Percentiles rank a stretch among this genome's conserved stretches.
Evolutionary conservation across 1,139 yeast genomes (phyloP).

Genomic region (Debaryomycetaceae sp.): DNA sequence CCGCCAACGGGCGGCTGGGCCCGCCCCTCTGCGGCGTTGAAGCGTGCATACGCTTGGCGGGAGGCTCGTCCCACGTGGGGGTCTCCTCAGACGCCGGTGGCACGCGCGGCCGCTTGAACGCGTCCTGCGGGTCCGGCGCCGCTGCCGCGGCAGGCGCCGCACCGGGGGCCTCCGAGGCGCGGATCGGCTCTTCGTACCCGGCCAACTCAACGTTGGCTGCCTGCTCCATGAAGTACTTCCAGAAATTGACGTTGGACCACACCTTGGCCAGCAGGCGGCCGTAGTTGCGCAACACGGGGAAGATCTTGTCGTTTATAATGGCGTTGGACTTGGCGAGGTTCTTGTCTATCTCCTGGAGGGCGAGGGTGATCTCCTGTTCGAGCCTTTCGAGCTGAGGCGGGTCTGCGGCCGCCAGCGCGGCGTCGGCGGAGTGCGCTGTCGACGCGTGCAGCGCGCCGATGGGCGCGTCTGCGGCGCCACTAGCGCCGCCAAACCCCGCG

Average conservation of each 20-base stretch:
- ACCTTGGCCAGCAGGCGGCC: conserved; percentile 51
- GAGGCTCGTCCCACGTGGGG: conserved; percentile 41
- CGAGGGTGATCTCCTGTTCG: conserved; percentile 78
- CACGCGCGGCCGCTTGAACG: too few relatives aligned
- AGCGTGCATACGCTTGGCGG: conserved; percentile 20
- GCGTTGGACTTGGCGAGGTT: conserved; percentile 63
- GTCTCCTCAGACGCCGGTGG: too few relatives aligned
- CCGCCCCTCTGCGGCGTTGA: conserved; percentile 32
- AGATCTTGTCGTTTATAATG: conserved; percentile 54
- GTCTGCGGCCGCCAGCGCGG: too few relatives aligned
- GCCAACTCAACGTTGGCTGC: conserved; percentile 66
- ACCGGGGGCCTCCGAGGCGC: too few relatives aligned
- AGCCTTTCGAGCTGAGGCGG: conserved; percentile 67
- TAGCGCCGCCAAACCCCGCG: too few relatives aligned
- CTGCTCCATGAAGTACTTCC: conserved; percentile 74
- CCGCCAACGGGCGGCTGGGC: conserved; percentile 4
- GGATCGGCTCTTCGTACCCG: conserved; percentile 51
- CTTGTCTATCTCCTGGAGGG: conserved; percentile 75
- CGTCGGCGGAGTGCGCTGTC: too few relatives aligned
- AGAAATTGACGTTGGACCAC: conserved; percentile 61
- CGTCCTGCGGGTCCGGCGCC: too few relatives aligned
- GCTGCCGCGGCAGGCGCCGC: too few relatives aligned
- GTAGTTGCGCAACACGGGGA: conserved; percentile 60
- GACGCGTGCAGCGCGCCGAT: too few relatives aligned
- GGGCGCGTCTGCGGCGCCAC: too few relatives aligned